phyloP scores from a whole-genome alignment of 2,329 filamentous ascomycete species.

The Nemania bipapillata region DNA sequence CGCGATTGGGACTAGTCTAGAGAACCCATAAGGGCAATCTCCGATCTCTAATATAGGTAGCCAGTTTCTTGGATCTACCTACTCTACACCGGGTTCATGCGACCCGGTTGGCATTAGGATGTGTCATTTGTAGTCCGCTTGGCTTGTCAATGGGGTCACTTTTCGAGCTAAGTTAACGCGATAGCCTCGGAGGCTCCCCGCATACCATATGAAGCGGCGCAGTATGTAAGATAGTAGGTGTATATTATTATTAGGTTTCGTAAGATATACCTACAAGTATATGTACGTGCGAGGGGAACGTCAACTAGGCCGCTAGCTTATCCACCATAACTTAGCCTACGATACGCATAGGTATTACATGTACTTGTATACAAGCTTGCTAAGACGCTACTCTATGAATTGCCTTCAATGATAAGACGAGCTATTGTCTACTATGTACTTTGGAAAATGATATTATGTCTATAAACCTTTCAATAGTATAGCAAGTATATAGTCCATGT shows the following conservation, averaged over 20 bases:
- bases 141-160: neutral
- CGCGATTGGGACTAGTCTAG: neutral
- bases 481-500: too few relatives aligned
- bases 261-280: neutral
- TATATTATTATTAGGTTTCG: neutral
- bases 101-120: neutral
- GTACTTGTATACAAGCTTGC: neutral
- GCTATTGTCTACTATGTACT: neutral
- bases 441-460: neutral
- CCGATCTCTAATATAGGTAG: neutral
- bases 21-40: conserved; percentile 9
- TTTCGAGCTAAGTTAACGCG: neutral
- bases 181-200: neutral
- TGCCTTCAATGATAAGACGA: neutral
- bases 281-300: neutral
- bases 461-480: too few relatives aligned
- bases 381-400: neutral
- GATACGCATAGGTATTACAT: too few relatives aligned
- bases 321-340: neutral
- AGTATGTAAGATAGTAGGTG: neutral
- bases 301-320: neutral
- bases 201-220: neutral
- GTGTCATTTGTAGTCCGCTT: neutral
- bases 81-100: conserved; percentile 11
- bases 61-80: conserved; percentile 11